These are phyloP conservation scores for Garcileccinum viscosum DNA, from an alignment of 1,284 basidiomycete genomes.

Conservation along the genomic window DNA sequence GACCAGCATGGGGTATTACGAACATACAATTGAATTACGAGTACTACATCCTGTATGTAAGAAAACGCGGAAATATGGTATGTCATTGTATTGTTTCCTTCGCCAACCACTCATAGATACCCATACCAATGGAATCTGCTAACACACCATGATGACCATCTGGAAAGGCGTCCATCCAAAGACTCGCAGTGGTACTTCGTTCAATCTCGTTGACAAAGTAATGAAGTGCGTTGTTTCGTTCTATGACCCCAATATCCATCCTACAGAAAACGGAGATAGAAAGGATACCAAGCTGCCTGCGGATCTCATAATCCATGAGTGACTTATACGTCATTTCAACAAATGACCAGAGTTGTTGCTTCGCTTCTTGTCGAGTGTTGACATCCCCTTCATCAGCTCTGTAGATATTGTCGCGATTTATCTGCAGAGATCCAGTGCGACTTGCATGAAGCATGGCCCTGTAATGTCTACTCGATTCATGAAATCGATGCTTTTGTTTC, in stretches of 20 bases:
- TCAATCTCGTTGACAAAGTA: neutral
- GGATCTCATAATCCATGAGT: neutral
- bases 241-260: neutral
- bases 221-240: neutral
- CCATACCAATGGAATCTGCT: neutral
- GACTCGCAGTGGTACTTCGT: neutral
- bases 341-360: neutral
- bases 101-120: neutral
- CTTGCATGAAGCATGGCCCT: neutral
- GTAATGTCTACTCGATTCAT: too few species aligned
- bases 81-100: too few species aligned
- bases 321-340: neutral
- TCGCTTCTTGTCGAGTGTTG: neutral
- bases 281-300: neutral
- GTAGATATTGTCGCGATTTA: too few species aligned
- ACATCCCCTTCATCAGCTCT: neutral
- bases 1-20: too few species aligned
- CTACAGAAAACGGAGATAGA: neutral
- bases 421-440: neutral
- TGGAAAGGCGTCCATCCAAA: neutral
- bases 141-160: neutral
- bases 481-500: too few species aligned
- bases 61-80: too few species aligned
- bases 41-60: too few species aligned
- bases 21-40: too few species aligned